Percentiles rank a stretch among this genome's conserved stretches.
Evolutionary conservation across 129 eudicot genomes (phyloP).

Genomic region (Erigeron canadensis): DNA sequence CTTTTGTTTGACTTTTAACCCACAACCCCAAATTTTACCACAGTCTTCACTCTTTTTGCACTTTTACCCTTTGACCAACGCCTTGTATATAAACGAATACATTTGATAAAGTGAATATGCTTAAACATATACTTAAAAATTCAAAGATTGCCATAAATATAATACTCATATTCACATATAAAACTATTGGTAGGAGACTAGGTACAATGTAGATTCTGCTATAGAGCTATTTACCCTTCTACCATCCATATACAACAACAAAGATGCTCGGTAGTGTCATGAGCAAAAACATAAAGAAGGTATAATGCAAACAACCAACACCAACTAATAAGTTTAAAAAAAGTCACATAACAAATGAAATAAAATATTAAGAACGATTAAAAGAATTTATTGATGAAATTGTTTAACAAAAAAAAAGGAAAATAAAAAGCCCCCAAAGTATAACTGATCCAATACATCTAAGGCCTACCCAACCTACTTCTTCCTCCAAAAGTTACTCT

Average conservation of each 20-base stretch:
- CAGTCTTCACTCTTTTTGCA: background rate
- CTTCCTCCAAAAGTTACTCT: constrained; percentile 44
- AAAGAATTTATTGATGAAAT: constrained; percentile 50
- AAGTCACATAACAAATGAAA: constrained; percentile 15
- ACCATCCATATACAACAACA: no score
- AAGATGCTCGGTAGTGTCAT: no score
- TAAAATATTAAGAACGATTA: background rate
- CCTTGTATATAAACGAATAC: no score
- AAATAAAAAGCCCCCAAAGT: constrained; percentile 30
- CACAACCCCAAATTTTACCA: constrained; percentile 14
- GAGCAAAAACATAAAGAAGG: no score
- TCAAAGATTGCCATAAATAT: no score
- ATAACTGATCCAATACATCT: constrained; percentile 45
- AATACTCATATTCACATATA: no score
- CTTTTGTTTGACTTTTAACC: constrained; percentile 32
- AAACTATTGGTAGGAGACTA: constrained; percentile 13
- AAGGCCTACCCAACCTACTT: constrained; percentile 47
- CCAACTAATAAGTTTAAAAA: background rate
- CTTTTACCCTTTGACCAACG: constrained; percentile 23
- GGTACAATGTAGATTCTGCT: background rate
- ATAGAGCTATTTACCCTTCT: no score
- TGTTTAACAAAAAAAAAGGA: constrained; percentile 35
- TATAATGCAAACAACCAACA: background rate
- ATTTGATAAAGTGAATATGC: no score
- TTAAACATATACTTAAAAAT: no score